A percentile compares a stretch with the other conserved stretches of the same genome.
phyloP scores from a whole-genome alignment of 176 grass and related monocot genomes.

The Oryza meridionalis region DNA sequence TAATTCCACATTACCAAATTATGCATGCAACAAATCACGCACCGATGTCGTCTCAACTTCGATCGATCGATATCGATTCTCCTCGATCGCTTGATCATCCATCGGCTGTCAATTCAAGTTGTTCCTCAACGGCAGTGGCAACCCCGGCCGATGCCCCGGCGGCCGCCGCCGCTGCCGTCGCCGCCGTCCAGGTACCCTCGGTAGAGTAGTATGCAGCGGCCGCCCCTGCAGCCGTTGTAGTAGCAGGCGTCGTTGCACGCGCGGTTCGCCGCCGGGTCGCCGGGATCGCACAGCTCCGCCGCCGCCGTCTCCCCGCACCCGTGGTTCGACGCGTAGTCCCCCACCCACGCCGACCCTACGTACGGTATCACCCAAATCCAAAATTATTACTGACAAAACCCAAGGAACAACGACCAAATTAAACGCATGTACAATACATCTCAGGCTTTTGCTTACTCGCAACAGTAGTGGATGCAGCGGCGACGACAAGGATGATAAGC shows the following conservation, averaged over 20 bases:
- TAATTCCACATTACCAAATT: neutral
- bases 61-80: no score
- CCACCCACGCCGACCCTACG: slow-evolving; percentile 40
- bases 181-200: neutral
- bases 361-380: no score
- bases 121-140: slow-evolving; percentile 32
- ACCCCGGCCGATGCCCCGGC: neutral
- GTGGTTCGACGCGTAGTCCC: slow-evolving; percentile 32
- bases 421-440: neutral
- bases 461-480: neutral
- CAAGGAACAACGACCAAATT: neutral
- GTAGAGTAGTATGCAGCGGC: slow-evolving; percentile 14
- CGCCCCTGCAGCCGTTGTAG: slow-evolving; percentile 49
- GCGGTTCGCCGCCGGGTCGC: slow-evolving; percentile 17
- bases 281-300: slow-evolving; percentile 36
- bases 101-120: no score
- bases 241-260: slow-evolving; percentile 43
- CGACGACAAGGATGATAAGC: neutral
- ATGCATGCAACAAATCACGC: neutral
- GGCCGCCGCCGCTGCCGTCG: neutral
- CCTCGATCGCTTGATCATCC: no score
- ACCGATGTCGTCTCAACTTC: neutral
- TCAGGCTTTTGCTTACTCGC: slow-evolving; percentile 8
- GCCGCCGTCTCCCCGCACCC: slow-evolving; percentile 24
- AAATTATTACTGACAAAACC: neutral